Evolutionary conservation across 768 basidiomycete species (phyloP).

Genomic region (Brasilioporus rufonigricans): DNA sequence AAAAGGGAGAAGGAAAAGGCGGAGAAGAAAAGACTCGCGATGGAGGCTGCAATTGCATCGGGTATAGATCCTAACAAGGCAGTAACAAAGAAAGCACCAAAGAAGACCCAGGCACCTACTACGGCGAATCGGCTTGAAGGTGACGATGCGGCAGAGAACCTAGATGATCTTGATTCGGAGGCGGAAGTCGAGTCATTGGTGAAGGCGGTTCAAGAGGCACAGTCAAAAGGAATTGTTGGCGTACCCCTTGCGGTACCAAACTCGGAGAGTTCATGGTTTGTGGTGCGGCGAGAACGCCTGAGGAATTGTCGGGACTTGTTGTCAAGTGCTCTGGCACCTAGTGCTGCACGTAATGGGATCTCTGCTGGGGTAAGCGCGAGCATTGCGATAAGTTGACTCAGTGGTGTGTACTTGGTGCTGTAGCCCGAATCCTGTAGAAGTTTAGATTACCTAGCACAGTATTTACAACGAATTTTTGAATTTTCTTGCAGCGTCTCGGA

Average conservation of each 20-base stretch:
- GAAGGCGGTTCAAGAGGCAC: conserved; percentile 54
- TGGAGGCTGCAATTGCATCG: conserved; percentile 64
- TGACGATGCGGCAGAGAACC: conserved; percentile 64
- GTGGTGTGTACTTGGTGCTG: too few relatives aligned
- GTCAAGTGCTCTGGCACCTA: conserved; percentile 44
- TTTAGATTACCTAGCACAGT: neutral
- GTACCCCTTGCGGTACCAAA: conserved; percentile 69
- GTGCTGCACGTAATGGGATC: conserved; percentile 23
- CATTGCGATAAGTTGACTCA: conserved; percentile 20
- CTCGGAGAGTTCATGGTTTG: conserved; percentile 80
- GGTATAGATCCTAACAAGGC: conserved; percentile 50
- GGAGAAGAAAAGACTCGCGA: conserved; percentile 74
- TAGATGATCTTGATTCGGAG: conserved; percentile 82
- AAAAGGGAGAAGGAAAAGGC: conserved; percentile 77
- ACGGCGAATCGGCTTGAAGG: conserved; percentile 51
- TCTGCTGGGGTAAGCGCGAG: conserved; percentile 15
- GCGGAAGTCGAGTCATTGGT: conserved; percentile 78
- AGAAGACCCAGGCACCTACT: conserved; percentile 57
- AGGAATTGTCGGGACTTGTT: conserved; percentile 57
- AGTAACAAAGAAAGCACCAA: conserved; percentile 56
- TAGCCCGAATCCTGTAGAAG: too few relatives aligned
- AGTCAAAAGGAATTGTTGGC: conserved; percentile 56
- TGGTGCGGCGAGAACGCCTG: conserved; percentile 65
- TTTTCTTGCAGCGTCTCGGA: neutral
- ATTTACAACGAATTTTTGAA: neutral